Conservation (phyloP, 1,139 yeast species). For the Kodamaea sp. region DNA sequence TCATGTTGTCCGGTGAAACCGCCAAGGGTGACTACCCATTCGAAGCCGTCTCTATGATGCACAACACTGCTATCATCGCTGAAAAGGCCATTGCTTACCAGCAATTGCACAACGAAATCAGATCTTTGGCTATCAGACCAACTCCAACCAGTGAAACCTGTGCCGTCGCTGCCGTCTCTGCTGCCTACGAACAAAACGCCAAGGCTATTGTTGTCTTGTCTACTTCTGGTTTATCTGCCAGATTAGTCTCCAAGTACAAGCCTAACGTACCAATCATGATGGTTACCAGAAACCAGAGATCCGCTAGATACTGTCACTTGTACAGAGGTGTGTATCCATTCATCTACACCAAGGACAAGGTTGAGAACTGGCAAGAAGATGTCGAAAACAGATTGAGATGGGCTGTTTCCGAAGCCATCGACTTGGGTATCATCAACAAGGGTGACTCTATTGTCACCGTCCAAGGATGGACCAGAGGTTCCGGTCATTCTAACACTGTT, state of each 20-base stretch:
- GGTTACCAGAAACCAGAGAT: slow-evolving; percentile 93
- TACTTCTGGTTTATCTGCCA: slow-evolving; percentile 92
- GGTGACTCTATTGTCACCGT: slow-evolving; percentile 93
- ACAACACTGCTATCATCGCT: slow-evolving; percentile 93
- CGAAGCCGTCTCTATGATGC: slow-evolving; percentile 98
- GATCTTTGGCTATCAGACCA: slow-evolving; percentile 84
- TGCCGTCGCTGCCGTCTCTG: slow-evolving; percentile 95
- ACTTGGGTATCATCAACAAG: slow-evolving; percentile 78
- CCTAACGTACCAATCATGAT: slow-evolving; percentile 96
- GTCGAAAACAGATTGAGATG: slow-evolving; percentile 93
- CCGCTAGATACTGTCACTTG: slow-evolving; percentile 94
- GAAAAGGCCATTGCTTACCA: slow-evolving; percentile 95
- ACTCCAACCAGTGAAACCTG: slow-evolving; percentile 95
- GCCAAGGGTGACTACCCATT: slow-evolving; percentile 99
- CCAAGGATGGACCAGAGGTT: slow-evolving; percentile 99
- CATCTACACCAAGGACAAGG: slow-evolving; percentile 67
- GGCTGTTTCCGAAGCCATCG: slow-evolving; percentile 90
- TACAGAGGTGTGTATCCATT: slow-evolving; percentile 99
- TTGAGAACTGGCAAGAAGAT: slow-evolving; percentile 92
- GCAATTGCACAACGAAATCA: slow-evolving; percentile 84
- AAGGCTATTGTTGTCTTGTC: slow-evolving; percentile 96
- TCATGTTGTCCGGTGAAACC: slow-evolving; percentile 98
- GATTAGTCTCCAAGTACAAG: slow-evolving; percentile 95
- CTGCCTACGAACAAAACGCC: slow-evolving; percentile 94
- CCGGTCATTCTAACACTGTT: slow-evolving; percentile 98